Evolutionary conservation across 139 green algal genomes (phyloP).

Genomic region (Coelastrella sp.): DNA sequence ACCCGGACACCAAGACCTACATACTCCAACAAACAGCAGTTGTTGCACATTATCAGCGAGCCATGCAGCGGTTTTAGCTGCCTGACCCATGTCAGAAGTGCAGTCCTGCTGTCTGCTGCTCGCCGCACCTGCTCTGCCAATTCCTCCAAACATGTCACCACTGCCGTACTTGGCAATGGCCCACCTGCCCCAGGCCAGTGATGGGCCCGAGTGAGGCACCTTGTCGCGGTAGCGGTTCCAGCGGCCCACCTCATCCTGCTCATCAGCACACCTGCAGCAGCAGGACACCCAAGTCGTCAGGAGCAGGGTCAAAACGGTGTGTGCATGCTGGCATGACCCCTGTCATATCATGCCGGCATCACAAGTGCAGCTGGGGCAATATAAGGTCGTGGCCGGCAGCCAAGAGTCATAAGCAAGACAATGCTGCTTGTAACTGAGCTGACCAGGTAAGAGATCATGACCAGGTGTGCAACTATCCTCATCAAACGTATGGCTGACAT

Average conservation of each 20-base stretch:
- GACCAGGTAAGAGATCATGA: background rate
- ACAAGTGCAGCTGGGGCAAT: background rate
- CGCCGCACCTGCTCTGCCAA: conserved; percentile 70
- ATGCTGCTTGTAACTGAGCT: background rate
- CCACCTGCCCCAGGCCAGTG: conserved; percentile 82
- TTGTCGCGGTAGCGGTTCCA: conserved; percentile 74
- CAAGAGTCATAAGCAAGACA: too few relatives aligned
- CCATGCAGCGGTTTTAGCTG: too few relatives aligned
- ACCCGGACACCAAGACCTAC: too few relatives aligned
- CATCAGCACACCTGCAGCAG: conserved; percentile 68
- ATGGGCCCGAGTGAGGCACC: conserved; percentile 13
- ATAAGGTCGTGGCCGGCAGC: too few relatives aligned
- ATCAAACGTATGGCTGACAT: background rate
- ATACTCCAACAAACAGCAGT: too few relatives aligned
- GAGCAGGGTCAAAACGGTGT: background rate
- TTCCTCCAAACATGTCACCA: conserved; percentile 78
- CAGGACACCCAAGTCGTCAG: background rate
- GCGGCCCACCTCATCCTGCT: conserved; percentile 71
- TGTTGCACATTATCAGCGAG: too few relatives aligned
- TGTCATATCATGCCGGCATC: background rate
- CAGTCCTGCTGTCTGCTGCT: conserved; percentile 54
- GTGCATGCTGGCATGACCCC: background rate
- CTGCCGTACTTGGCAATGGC: conserved; percentile 84
- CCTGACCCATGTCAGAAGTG: background rate
- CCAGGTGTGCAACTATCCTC: background rate